Base-by-base conservation (phyloP, 352 stramenopile genomes). In the Pythium chondricola region DNA sequence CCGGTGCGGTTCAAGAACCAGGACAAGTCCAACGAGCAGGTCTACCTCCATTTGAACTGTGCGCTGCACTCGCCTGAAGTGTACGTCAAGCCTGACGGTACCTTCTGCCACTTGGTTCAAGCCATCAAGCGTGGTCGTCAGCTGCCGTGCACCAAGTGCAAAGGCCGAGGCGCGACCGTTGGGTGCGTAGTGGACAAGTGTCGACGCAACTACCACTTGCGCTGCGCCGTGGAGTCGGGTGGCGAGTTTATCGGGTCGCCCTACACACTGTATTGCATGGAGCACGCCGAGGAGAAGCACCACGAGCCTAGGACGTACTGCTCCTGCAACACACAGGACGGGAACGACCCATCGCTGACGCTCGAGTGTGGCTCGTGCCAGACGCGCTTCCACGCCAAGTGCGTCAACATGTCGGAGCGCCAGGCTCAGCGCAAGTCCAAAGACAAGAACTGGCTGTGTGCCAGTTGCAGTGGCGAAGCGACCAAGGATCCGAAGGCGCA, bases 11-110 rank as follows among this genome's bases (percentile, higher is more conserved):
- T 93, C n/a, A 69, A 87, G 51, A 74, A 73, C 40, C 42, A 57
- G 18, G 77, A 93, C 49, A 87, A 85, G 35, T 65, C 72, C 30
- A 61, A 57, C 22, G 72, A 93, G 54, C 71, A 66, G 13, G 82
- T 84, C 44, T 73, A 81, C 53, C 67, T 92, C 21, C 81, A 94
- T 58, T 69, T 92, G 48, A 91, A 94, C 48, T 92, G 77, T 32
- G 78, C 80, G 36, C 49, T 90, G 4, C 81, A 94, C 39, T 90
- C 83, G 0, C 75, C 78, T 20, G 77, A 90, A 46, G 80, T 91
- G 26, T 92, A 85, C 40, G 78, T 92, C 14, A 87, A 92, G 47
- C 61, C 70, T 13, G 72, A 92, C 43, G 76, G 77, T 29, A 72
- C 83, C n/a, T 90, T 90, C 40, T 87, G 80, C 60, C 88, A 90